Evolutionary conservation across 2,329 filamentous ascomycete species (phyloP), one percentile per base, ranked within the genome.

Genomic region (Curvularia spicifera): DNA sequence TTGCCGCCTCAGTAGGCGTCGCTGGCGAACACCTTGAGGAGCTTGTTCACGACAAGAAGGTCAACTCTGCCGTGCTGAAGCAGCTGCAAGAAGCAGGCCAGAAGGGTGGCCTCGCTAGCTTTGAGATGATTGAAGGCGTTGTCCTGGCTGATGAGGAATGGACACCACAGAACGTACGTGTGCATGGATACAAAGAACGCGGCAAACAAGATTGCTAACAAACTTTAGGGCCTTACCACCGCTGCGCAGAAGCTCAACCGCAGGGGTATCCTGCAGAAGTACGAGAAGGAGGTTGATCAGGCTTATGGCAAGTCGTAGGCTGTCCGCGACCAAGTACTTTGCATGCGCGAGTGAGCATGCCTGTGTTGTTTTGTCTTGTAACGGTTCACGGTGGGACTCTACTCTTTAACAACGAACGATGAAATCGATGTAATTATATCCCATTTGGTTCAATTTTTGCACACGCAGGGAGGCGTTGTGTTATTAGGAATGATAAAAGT

Each of bases 141-240:
- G 90, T 94, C 26, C 76, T 96, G 56, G 87, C 89, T 0, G 90
- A 94, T 64, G 91, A 94, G 73, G 92, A 96, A 77, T 96, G 92
- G 92, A 94, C 89, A 54, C 90, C 92, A 52, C 84, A 87, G 58
- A 95, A 88, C 73, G 91, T 94, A 81, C 88, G 90, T 85, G 20
- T 57, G 9, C 13, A 51, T 8, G 22, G 28, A 7, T 47, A 28
- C 22, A 9, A 13, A 12, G 28, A 37, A 22, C 35, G 35, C 5
- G 35, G 8, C 10, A 24, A 37, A 42, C 33, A 26, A 18, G 6
- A 24, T 43, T 39, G 24, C 69, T 75, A 67, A 74, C 57, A 54
- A 20, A 29, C 15, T 20, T 13, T 45, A 83, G 81, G 78, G 78
- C 42, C 74, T 84, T 33, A 80, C 80, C 4, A 84, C 82, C 4